phyloP scores from a whole-genome alignment of 257 asterid genomes.

The Euphrasia confusa region DNA sequence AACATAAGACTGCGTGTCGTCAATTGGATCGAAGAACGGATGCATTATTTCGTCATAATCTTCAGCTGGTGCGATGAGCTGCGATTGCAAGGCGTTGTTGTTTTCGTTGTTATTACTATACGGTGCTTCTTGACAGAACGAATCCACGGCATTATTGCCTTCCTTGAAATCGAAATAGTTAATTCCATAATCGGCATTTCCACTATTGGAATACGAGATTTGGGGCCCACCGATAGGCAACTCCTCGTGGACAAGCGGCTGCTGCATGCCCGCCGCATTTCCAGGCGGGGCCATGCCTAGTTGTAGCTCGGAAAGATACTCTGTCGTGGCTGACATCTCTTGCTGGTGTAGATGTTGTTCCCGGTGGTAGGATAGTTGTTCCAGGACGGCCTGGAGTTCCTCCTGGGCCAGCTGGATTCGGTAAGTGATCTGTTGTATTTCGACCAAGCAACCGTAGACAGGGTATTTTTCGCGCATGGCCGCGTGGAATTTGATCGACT shows the following conservation, averaged over 20 bases:
- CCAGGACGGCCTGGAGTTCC: slow-evolving; percentile 57
- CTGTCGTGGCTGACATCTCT: slow-evolving; percentile 35
- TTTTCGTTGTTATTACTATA: slow-evolving; percentile 34
- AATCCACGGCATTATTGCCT: slow-evolving; percentile 28
- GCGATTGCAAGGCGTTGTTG: slow-evolving; percentile 35
- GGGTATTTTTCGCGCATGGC: slow-evolving; percentile 64
- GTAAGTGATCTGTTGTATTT: slow-evolving; percentile 40
- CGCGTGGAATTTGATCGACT: slow-evolving; percentile 67
- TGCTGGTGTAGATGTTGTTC: slow-evolving; percentile 37
- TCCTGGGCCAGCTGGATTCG: slow-evolving; percentile 56
- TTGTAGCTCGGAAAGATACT: slow-evolving; percentile 54
- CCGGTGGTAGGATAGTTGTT: slow-evolving; percentile 51
- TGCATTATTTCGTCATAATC: slow-evolving; percentile 62
- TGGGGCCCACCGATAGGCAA: slow-evolving; percentile 29
- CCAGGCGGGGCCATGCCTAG: slow-evolving; percentile 44
- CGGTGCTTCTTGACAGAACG: slow-evolving; percentile 43
- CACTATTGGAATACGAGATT: slow-evolving; percentile 27
- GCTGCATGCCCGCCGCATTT: slow-evolving; percentile 17
- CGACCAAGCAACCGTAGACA: slow-evolving; percentile 56
- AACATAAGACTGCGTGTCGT: slow-evolving; percentile 64
- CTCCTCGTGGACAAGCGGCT: slow-evolving; percentile 38
- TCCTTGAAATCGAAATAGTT: slow-evolving; percentile 47
- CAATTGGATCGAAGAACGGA: slow-evolving; percentile 59
- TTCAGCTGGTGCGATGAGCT: slow-evolving; percentile 36
- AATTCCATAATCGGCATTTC: slow-evolving; percentile 28